Evolutionary conservation across 2,329 filamentous ascomycete species (phyloP), one percentile per base, ranked within the genome.

Genomic region (Arthroderma sp.): DNA sequence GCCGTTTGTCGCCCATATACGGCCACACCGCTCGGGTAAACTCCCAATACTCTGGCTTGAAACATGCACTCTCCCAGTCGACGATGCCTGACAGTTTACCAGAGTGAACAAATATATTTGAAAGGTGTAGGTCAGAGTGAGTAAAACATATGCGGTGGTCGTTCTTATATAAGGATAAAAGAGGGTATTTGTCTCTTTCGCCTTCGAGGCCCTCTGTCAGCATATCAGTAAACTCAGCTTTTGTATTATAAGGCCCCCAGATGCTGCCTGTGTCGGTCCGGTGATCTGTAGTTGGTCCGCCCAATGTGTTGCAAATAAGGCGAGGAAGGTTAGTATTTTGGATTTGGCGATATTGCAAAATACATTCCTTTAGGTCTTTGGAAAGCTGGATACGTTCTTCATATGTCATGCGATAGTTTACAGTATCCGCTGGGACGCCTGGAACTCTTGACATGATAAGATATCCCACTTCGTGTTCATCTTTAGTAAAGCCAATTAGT

Each of bases 21-120:
- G 49, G 4, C 55, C 59, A 60, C 52, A 61, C 21, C 3, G 41
- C 51, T 25, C 56, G 37, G 5, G 59, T 61, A 38, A 59, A 60
- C 25, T 62, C 60, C 59, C 59, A 62, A 33, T 58, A 62, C 43
- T 62, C 60, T 7, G 60, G 60, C 21, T 56, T 57, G 25, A 60
- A 62, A 2, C 59, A 56, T 31, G 60, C 56, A 52, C 57, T 53
- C 38, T 62, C 60, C 58, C 56, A 60, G 49, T 60, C 60, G 43
- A 62, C 25, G 11, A 62, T 35, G 6, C 59, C 59, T 8, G 44
- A 59, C 11, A 62, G 43, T 9, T 49, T 51, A 1, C 59, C 59
- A 9, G 33, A 23, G 13, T 59, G 17, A 51, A 62, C 17, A 15
- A 60, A 35, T 7, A 60, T 23, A 39, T 62, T 62, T 2, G 60